Evolutionary conservation across 2,329 filamentous ascomycete species (phyloP), one percentile per base, ranked within the genome.

Genomic region (Pseudogymnoascus sp.): DNA sequence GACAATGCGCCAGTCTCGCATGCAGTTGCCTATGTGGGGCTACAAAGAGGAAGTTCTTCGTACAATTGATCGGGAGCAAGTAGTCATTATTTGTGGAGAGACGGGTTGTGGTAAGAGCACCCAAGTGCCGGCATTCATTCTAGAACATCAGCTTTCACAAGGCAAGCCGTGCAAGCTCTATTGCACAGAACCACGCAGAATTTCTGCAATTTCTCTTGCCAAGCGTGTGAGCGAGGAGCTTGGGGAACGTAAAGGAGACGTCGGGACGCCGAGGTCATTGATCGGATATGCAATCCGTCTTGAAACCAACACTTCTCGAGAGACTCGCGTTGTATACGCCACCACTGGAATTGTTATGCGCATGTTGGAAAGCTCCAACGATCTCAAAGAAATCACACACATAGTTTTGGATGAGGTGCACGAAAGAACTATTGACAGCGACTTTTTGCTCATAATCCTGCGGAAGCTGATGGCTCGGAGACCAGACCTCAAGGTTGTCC

Each of bases 91-190:
- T 31, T 97, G 93, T 73, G 95, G 95, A 73, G 95, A 99, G 77
- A 99, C 95, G 2, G 95, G 95, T 68, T 97, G 88, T 73, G 95
- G 95, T 67, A 99, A 99, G 79, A 97, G 92, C 75, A 99, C 95
- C 0, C 95, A 99, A 71, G 89, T 97, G n/a, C 95, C 95, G 4
- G 88, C 93, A 0, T 97, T 96, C 72, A 84, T 99, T 62, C 80
- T 99, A 7, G 95, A 99, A 74, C 86, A 96, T 70, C 88, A 97
- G 71, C 82, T 99, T 60, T 84, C 86, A 2, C 84, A 88, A 66
- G 93, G 93, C 4, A 88, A 86, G 67, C 79, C 85, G 4, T 97
- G 93, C 77, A 97, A 96, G 71, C 87, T 99, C 10, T 97, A 93
- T 73, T 96, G 95, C 73, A 97, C 95, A 0, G 93, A 99, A 73